Evolutionary conservation across 2,329 filamentous ascomycete genomes (phyloP).

Genomic region (Diaporthe vexans): DNA sequence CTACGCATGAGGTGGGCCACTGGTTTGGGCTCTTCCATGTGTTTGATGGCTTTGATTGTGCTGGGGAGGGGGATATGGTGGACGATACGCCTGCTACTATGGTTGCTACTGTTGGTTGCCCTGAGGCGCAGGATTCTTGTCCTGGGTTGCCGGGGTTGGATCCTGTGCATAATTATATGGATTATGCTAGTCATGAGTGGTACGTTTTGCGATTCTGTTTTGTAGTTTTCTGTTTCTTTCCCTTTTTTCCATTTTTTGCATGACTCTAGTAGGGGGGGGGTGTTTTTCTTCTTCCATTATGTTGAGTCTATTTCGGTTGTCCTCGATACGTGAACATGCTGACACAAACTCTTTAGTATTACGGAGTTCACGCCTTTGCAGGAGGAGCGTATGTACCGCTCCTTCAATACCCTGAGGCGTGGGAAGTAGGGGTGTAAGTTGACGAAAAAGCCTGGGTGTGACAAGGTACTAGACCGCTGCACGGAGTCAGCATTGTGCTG

Average conservation of each 20-base stretch:
- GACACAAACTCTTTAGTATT: not conserved
- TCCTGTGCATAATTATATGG: constrained; percentile 16
- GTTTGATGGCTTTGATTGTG: not conserved
- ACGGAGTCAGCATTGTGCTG: not conserved
- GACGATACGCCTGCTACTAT: constrained; percentile 9
- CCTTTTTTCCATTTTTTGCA: not conserved
- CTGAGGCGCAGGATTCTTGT: not conserved
- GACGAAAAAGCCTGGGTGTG: not conserved
- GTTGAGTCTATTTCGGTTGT: not conserved
- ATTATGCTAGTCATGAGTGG: constrained; percentile 27
- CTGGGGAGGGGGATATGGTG: not conserved
- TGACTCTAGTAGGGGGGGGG: not conserved
- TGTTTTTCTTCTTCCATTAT: too few species aligned
- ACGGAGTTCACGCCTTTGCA: constrained; percentile 7
- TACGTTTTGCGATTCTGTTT: not conserved
- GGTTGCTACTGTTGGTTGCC: constrained; percentile 15
- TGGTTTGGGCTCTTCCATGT: constrained; percentile 12
- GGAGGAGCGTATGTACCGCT: constrained; percentile 21
- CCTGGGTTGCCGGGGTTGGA: constrained; percentile 1
- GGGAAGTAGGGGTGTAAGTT: not conserved
- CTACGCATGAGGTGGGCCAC: constrained; percentile 15
- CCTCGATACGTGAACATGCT: not conserved
- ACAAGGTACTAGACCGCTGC: not conserved
- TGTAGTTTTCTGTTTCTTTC: not conserved
- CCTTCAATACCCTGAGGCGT: constrained; percentile 2